Base-by-base conservation (phyloP, 2,329 filamentous ascomycete genomes). In the Albifimbria verrucaria region DNA sequence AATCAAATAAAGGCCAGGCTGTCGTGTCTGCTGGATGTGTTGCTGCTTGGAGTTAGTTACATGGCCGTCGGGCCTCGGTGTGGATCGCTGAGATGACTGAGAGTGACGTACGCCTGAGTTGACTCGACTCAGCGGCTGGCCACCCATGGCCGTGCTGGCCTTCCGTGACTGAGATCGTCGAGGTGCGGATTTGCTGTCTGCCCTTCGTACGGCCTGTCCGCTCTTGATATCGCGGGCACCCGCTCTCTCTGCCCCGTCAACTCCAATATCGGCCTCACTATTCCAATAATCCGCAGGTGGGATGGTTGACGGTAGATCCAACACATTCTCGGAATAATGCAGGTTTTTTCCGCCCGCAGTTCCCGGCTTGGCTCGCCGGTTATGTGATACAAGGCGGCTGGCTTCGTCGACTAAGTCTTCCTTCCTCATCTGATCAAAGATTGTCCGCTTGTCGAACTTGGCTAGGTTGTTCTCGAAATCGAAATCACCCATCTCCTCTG, bases 401-500 rank as follows among this genome's bases (percentile, higher is more conserved):
- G 92, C 88, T 52, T 96, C 92, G n/a, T 92, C 90, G 9, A 93
- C 85, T 25, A 85, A 87, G 62, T 97, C 93, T 52, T 95, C 90
- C 59, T 89, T 90, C 55, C 90, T 82, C 70, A 97, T 94, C 70
- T 97, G 88, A 59, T 93, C 89, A 67, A 99, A 99, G 9, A 97
- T 85, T 1, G 86, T 87, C 52, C 88, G 85, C 74, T 97, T 97
- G 75, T 97, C 92, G 63, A 97, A 97, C 65, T 96, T 96, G 46
- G 90, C 92, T 26, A 97, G 78, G 59, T 92, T 92, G 51, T 85
- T 86, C 62, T 90, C 87, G 64, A 97, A 97, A 69, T 97, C 93
- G 62, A 97, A 97, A 56, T 97, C 94, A 11, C 89, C 90, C 77
- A 94, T 83, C 66, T 95, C 93, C 71, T 97, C 94, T 0, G 91